Evolutionary conservation across 768 basidiomycete genomes (phyloP), one percentile per base, ranked within the genome.

Genomic region (Tricholoma furcatifolium): DNA sequence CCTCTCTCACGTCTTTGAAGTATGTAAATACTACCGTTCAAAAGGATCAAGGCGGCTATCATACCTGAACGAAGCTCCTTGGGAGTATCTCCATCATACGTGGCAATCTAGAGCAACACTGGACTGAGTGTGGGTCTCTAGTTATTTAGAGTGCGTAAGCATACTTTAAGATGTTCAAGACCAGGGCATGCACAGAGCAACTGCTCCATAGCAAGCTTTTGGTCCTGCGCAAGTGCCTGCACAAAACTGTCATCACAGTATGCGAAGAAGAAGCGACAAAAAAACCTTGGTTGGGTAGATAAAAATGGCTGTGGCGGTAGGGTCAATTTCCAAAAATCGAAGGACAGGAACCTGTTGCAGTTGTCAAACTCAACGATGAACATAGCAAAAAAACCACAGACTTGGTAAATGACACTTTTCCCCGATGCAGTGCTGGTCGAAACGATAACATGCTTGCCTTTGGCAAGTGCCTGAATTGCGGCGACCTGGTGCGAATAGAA

Each of bases 351-450:
- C 78, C 87, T 92, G 47, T 7, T 27, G 15, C 24, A 5, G 21
- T 4, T 17, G 30, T 39, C 23, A 32, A 20, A n/a, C 1, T 20
- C 4, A 10, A 15, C 7, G 27, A n/a, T 11, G 24, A 34, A 41
- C 12, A 46, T 30, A 46, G 32, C 23, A 31, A 8, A 17, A 23
- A 14, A 18, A 2, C 2, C 4, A 47, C 61, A 30, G 52, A 85
- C 90, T 73, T 93, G 91, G 65, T 92, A 93, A 39, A 93, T 91
- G 12, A 92, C 71, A 68, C 89, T 92, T 71, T 93, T 93, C 3
- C 91, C 91, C 4, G 91, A 93, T 6, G 93, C 92, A 7, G 93
- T 96, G 57, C 86, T 87, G 0, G 93, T 95, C 4, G 91, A 93
- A 24, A 94, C 88, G 32, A 95, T 89, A 21, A 93, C 91, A 66